Evolutionary conservation across 768 basidiomycete species (phyloP), one percentile per base, ranked within the genome.

Genomic region (Chlorophyllum brunneum): DNA sequence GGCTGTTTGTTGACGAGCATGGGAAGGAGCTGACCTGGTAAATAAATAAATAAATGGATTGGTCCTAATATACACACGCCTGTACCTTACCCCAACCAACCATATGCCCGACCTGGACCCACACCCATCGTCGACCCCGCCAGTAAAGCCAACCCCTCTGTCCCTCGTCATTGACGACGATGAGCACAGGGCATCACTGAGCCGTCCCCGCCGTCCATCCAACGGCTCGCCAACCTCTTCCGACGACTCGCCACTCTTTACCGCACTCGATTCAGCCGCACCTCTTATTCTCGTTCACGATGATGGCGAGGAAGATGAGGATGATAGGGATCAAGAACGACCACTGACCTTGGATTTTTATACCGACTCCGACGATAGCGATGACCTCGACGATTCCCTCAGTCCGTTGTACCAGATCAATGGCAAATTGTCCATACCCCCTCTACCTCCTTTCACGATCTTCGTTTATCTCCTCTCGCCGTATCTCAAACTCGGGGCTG

Each of bases 391-490:
- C 41, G 65, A 71, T 51, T 58, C 75, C 16, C 65, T 74, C 24
- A 77, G 77, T 54, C 72, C 75, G 0, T 67, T 75, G 42, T 73
- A 75, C 56, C 72, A 78, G 56, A 63, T 73, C 5, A 66, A 69
- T 31, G 51, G 51, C 51, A 68, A 70, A 59, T 61, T 67, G 10
- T 72, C 69, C 8, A 66, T 72, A 39, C 79, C 79, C n/a, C 78
- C 82, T 2, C 77, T 88, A 44, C 65, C 77, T 9, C 76, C 85
- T 3, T 68, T 75, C 11, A 59, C 76, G 45, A 77, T 88, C 42
- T 82, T 89, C 59, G 70, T 88, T 8, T 85, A 88, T 66, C 82
- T 90, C 50, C 68, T 86, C 46, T 70, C 80, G 3, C 85, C 86
- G 5, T 84, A 79, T 61, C 75, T 88, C 59, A 85, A 81, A 60